These are phyloP conservation scores for Tulasnella sp. DNA, from an alignment of 768 basidiomycete species.

Conservation along the genomic window DNA sequence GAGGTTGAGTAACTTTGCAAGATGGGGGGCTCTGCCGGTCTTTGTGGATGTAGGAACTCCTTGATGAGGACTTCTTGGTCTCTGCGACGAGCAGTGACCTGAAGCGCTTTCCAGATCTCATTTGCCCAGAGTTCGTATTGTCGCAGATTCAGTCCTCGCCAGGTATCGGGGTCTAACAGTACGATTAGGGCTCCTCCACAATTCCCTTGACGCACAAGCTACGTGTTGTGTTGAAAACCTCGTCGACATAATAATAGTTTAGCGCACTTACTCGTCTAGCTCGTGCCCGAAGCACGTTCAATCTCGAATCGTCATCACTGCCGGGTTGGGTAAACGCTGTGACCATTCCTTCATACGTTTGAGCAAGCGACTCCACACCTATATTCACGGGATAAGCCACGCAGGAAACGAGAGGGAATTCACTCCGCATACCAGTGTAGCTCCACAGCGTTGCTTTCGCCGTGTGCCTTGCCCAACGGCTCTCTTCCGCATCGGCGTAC, in stretches of 20 bases:
- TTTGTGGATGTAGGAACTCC: constrained; percentile 14
- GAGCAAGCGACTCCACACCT: constrained; percentile 58
- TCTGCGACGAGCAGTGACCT: constrained; percentile 35
- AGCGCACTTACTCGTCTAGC: constrained; percentile 45
- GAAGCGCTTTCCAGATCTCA: constrained; percentile 67
- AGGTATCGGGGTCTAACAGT: constrained; percentile 55
- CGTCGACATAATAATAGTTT: background rate
- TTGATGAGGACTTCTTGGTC: constrained; percentile 3
- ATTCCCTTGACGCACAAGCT: constrained; percentile 59
- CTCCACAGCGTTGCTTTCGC: constrained; percentile 65
- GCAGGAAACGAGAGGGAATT: background rate
- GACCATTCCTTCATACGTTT: constrained; percentile 56
- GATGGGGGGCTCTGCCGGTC: background rate
- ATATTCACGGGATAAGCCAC: constrained; percentile 16
- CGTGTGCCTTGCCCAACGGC: constrained; percentile 56
- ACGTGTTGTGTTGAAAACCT: background rate
- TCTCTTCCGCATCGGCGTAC: constrained; percentile 27
- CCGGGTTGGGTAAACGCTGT: constrained; percentile 50
- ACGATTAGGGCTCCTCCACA: constrained; percentile 48
- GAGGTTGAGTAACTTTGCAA: background rate
- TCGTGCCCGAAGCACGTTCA: constrained; percentile 49
- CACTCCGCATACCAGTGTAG: constrained; percentile 40
- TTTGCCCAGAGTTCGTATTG: constrained; percentile 64
- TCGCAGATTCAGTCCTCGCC: constrained; percentile 50
- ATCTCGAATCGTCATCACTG: constrained; percentile 46